These are phyloP conservation scores for Anthracocystis walkeri DNA, from an alignment of 1,284 basidiomycete species.

Conservation along the genomic window DNA sequence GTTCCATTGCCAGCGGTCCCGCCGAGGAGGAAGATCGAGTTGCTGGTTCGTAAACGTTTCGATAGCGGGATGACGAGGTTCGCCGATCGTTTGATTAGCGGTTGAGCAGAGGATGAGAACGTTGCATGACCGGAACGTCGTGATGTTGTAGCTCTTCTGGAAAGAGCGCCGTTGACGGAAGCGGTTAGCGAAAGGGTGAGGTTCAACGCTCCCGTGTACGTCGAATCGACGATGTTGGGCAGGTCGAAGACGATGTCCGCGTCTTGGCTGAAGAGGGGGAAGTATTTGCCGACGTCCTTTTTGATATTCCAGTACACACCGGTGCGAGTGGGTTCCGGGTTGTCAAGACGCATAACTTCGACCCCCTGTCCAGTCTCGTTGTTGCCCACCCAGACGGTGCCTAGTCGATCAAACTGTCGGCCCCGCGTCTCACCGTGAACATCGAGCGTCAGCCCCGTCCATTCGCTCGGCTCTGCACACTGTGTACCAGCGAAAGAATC, in stretches of 20 bases:
- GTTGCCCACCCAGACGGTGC: conserved; percentile 44
- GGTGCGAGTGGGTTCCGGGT: conserved; percentile 50
- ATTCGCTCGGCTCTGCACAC: conserved; percentile 37
- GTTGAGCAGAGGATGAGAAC: not conserved
- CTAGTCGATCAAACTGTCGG: conserved; percentile 57
- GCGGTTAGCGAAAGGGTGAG: conserved; percentile 39
- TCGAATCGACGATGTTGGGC: conserved; percentile 57
- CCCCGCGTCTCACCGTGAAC: conserved; percentile 39
- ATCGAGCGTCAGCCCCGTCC: conserved; percentile 47
- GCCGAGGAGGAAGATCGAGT: conserved; percentile 41
- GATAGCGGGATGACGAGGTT: conserved; percentile 51
- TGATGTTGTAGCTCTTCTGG: not conserved
- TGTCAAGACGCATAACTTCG: conserved; percentile 58
- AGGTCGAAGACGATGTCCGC: conserved; percentile 51
- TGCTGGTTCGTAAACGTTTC: conserved; percentile 18
- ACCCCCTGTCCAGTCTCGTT: conserved; percentile 36
- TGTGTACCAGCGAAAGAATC: conserved; percentile 6
- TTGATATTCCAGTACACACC: conserved; percentile 48
- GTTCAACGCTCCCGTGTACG: conserved; percentile 53
- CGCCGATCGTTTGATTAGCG: conserved; percentile 23
- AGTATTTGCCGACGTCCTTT: conserved; percentile 56
- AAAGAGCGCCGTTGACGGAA: conserved; percentile 10
- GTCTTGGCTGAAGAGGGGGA: conserved; percentile 26
- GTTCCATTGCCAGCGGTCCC: conserved; percentile 31
- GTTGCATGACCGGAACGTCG: not conserved